Conservation (phyloP, 768 basidiomycete genomes). For the Glaciozyma martinii region DNA sequence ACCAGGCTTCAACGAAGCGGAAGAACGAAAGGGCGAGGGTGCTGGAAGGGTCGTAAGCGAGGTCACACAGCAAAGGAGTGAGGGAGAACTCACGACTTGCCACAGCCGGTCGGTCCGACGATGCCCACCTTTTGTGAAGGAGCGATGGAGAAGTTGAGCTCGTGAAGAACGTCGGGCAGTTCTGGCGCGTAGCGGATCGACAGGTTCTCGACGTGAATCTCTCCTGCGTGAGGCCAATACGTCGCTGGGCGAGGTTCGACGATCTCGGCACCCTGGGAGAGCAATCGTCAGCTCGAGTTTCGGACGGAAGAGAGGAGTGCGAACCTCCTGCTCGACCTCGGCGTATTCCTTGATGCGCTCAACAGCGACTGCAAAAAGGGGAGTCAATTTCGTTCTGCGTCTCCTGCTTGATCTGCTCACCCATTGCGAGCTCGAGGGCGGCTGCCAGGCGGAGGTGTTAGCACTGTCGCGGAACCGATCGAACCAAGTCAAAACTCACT, state of each 20-base stretch:
- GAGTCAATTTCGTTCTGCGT: too few species aligned
- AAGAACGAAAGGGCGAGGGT: slow-evolving; percentile 44
- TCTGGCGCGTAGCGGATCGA: slow-evolving; percentile 76
- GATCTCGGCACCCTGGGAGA: slow-evolving; percentile 29
- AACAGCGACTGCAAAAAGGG: slow-evolving; percentile 27
- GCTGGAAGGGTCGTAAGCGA: slow-evolving; percentile 44
- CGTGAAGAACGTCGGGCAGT: slow-evolving; percentile 42
- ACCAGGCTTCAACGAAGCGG: slow-evolving; percentile 43
- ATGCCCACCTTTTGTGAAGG: slow-evolving; percentile 43
- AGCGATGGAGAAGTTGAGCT: slow-evolving; percentile 40
- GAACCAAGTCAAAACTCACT: neutral
- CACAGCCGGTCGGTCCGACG: slow-evolving; percentile 26
- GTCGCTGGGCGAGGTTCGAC: slow-evolving; percentile 34
- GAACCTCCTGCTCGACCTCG: slow-evolving; percentile 28
- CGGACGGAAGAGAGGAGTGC: neutral
- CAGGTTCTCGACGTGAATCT: slow-evolving; percentile 38
- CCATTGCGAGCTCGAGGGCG: slow-evolving; percentile 34
- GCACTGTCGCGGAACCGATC: neutral
- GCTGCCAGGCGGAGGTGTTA: neutral
- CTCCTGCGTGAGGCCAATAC: slow-evolving; percentile 31
- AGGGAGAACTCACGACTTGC: neutral
- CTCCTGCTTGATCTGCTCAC: too few species aligned
- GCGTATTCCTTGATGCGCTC: slow-evolving; percentile 36
- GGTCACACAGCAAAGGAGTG: neutral
- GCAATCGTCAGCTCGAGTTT: neutral